Evolutionary conservation across 2,329 filamentous ascomycete genomes (phyloP), one percentile per base, ranked within the genome.

Genomic region (Paraphoma sp.): DNA sequence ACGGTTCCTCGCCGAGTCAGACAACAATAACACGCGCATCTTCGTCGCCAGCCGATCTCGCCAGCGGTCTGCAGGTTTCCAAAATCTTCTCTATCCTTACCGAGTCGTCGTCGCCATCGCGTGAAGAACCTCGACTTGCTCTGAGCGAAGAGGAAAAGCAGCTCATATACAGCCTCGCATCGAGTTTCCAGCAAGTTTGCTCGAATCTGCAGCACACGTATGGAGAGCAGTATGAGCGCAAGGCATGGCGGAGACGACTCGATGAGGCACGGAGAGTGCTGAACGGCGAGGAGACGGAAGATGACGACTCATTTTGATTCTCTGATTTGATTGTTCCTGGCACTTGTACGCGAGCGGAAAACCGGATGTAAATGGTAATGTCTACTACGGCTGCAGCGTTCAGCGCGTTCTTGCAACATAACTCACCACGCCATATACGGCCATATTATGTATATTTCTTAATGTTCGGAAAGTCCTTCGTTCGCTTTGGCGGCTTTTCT

Each of bases 181-280:
- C 86, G 43, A 80, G 81, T 52, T 75, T 88, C 36, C 78, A 86
- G 56, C 77, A 82, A 57, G 82, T 86, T 5, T 84, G 83, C 52
- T 73, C 76, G 38, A 78, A 80, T 54, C 70, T 87, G 57, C 84
- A 85, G 67, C 72, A 71, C 58, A 76, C 71, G 48, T 59, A 79
- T 72, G 50, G 81, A 79, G 53, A 83, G 82, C 69, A 74, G 38
- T 77, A 85, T 58, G 85, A 91, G 64, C 84, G 83, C 48, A 82
- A 87, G 52, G 81, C 89, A 56, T 87, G 90, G 74, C 82, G 92
- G 57, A 81, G 89, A 60, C 83, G 90, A 63, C 83, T 97, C 48
- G 91, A 96, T 63, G 86, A 87, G 50, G 93, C 92, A 5, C 86
- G 88, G 57, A 83, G 86, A 50, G 84, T 91, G 3, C 80, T 96